Evolutionary conservation across 140 eudicot genomes (phyloP).

Genomic region (Ambrosia hybrid): DNA sequence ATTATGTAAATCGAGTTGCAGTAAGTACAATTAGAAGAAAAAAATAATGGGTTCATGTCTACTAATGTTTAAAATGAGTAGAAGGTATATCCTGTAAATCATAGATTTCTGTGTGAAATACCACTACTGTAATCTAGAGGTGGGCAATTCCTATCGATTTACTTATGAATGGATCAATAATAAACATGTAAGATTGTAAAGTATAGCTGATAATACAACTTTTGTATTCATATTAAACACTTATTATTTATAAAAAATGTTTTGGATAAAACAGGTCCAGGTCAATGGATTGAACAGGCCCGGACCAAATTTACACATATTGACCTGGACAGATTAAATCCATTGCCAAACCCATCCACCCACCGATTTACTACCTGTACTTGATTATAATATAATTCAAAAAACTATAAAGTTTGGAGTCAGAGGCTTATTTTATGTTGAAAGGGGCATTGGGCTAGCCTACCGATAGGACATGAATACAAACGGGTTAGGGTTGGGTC

Average conservation of each 20-base stretch:
- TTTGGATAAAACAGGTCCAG: background rate
- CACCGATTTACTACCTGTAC: background rate
- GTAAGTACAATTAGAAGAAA: conserved; percentile 1
- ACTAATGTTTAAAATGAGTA: background rate
- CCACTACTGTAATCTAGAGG: conserved; percentile 5
- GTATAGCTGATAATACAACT: background rate
- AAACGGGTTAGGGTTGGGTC: background rate
- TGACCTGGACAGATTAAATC: background rate
- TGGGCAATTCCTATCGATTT: background rate
- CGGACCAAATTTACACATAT: background rate
- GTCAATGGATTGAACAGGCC: background rate
- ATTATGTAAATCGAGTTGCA: background rate
- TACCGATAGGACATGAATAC: no score
- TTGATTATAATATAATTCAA: background rate
- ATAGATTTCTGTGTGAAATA: background rate
- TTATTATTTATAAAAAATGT: background rate
- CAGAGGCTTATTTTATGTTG: background rate
- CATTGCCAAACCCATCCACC: background rate
- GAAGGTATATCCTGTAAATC: no score
- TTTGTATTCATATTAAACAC: background rate
- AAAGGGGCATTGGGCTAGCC: background rate
- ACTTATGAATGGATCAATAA: background rate
- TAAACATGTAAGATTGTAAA: background rate
- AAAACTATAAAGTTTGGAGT: background rate
- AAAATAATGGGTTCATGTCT: background rate